Evolutionary conservation across 1,284 basidiomycete species (phyloP), one percentile per base, ranked within the genome.

Genomic region (Fomitopsis betulina): DNA sequence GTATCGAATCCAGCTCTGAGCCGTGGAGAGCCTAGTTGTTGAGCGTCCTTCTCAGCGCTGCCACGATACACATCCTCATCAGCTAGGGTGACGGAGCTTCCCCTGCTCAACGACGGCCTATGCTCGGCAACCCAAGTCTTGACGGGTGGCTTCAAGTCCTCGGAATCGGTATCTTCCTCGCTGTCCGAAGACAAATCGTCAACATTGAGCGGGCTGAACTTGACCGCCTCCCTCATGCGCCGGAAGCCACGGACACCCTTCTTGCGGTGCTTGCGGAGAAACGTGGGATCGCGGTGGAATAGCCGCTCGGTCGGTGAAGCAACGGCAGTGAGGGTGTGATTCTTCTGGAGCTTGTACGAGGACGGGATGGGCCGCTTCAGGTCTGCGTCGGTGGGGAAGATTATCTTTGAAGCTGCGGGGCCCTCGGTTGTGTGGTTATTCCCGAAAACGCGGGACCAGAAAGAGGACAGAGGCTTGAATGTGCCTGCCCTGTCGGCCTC

Each of bases 391-490:
- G 63, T 65, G 0, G 73, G 72, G 63, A 74, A 71, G 13, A 72
- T 42, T 2, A 50, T 33, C 17, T 50, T 30, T 55, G 60, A 60
- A 17, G 35, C 13, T 37, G 35, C 13, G 13, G 63, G 51, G 19
- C 59, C 63, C 27, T 62, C 60, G 40, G 56, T 54, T 55, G 60
- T 55, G n/a, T 59, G 52, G 21, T 64, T 56, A 52, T 57, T 63
- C 13, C 66, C 62, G 25, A 86, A 77, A 23, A 82, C 59, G 35
- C 77, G 76, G 12, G 78, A 75, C 83, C 84, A 87, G 55, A 81
- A 70, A 0, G 82, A 79, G 2, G 70, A 68, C 12, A 79, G 66
- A 5, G 85, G 85, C 27, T 71, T 69, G 72, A 77, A 79, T 1
- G 64, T 67, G 0, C 78, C 78, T 3, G 74, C 72, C 30, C 76